phyloP scores from a whole-genome alignment of 495 filamentous ascomycete genomes.

The Pyrenula massariospora region DNA sequence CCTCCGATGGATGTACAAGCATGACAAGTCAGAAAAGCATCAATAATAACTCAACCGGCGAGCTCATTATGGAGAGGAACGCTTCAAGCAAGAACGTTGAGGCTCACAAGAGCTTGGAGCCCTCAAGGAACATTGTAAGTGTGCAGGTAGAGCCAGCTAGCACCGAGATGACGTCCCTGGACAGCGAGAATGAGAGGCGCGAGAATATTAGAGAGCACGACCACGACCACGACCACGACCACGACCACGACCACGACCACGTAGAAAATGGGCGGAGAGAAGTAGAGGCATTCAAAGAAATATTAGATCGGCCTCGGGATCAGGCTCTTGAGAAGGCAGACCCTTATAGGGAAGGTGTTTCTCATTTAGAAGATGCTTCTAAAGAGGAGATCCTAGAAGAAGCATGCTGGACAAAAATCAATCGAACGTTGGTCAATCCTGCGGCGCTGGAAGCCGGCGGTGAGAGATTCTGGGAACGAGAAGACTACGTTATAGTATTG shows the following conservation, averaged over 20 bases:
- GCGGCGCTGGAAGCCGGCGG: not conserved
- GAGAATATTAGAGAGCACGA: not conserved
- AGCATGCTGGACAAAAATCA: not conserved
- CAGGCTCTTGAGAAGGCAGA: not conserved
- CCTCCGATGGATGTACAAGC: not conserved
- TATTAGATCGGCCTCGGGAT: not conserved
- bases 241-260: not conserved
- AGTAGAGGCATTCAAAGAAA: not conserved
- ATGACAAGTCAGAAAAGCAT: not conserved
- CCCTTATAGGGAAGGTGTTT: not conserved
- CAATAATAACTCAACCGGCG: not conserved
- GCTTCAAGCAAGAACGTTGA: not conserved
- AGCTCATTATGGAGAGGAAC: not conserved
- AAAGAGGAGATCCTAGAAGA: not conserved
- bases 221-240: not conserved
- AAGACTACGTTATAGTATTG: not conserved
- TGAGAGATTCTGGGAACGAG: not conserved
- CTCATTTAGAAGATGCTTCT: not conserved
- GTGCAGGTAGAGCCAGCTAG: not conserved
- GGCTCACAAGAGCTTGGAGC: not conserved
- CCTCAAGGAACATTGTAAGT: not conserved
- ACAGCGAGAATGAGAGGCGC: not conserved
- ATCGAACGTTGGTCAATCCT: not conserved
- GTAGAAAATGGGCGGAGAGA: not conserved
- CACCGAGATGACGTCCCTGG: not conserved